These are phyloP conservation scores for Linum lewisii DNA, from an alignment of 345 rosid species.

Conservation along the genomic window DNA sequence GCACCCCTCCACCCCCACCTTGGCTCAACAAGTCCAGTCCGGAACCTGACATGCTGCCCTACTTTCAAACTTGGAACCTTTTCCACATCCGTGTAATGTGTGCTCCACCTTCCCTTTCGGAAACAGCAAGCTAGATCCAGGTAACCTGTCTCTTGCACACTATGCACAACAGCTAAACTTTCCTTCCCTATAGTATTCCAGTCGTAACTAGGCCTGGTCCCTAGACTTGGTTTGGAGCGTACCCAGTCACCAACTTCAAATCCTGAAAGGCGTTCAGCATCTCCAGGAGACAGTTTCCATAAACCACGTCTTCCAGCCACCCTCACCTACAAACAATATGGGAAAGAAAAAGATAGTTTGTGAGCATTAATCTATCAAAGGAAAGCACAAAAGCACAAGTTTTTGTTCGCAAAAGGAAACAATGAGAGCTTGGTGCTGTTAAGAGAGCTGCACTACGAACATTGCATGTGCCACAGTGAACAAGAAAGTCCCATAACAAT, in stretches of 20 bases:
- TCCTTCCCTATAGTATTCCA: conserved; percentile 86
- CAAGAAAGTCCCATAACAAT: background rate
- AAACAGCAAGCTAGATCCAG: conserved; percentile 92
- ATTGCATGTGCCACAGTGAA: too few relatives aligned
- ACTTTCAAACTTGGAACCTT: conserved; percentile 68
- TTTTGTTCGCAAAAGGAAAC: too few relatives aligned
- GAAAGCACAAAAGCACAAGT: background rate
- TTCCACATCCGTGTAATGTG: conserved; percentile 81
- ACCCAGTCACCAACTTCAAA: conserved; percentile 99
- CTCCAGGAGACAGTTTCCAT: conserved; percentile 97
- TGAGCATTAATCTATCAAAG: background rate
- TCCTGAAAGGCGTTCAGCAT: conserved; percentile 92
- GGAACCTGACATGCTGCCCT: conserved; percentile 82
- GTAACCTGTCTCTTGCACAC: conserved; percentile 82
- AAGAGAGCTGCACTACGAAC: too few relatives aligned
- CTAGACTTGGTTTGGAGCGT: conserved; percentile 81
- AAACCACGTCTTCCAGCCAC: conserved; percentile 70
- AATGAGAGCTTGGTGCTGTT: background rate
- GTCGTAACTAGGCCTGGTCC: conserved; percentile 88
- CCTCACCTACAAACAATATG: conserved; percentile 42
- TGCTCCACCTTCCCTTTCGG: conserved; percentile 69
- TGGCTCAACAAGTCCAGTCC: conserved; percentile 67
- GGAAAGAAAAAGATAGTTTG: background rate
- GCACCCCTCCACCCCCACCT: conserved; percentile 99
- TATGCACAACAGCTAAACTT: conserved; percentile 82